phyloP scores from a whole-genome alignment of 148 eudicot genomes.

The Dianthus caryophyllus region DNA sequence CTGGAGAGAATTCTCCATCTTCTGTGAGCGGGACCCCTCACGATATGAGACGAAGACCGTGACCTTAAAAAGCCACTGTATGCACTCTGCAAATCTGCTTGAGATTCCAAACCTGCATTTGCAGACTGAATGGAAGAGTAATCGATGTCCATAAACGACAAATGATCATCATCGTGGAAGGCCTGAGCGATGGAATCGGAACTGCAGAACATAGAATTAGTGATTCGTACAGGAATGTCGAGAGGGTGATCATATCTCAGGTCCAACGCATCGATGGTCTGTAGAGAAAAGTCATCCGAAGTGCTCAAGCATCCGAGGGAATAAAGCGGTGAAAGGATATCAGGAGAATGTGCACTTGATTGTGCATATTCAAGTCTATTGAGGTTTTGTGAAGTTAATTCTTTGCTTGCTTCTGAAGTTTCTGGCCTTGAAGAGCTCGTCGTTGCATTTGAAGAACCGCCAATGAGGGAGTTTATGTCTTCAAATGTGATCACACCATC shows the following conservation, averaged over 20 bases:
- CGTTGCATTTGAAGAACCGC: constrained; percentile 29
- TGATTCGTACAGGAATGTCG: constrained; percentile 32
- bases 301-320: constrained; percentile 49
- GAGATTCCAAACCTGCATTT: constrained; percentile 32
- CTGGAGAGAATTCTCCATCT: constrained; percentile 49
- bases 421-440: constrained; percentile 33
- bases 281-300: constrained; percentile 51
- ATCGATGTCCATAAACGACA: constrained; percentile 45
- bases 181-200: constrained; percentile 38
- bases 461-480: constrained; percentile 51
- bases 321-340: constrained; percentile 56
- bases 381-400: constrained; percentile 30
- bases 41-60: constrained; percentile 21
- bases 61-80: constrained; percentile 31
- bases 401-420: constrained; percentile 34
- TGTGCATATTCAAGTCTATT: constrained; percentile 31
- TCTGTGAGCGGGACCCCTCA: constrained; percentile 37
- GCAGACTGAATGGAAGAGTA: constrained; percentile 36
- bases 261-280: constrained; percentile 41
- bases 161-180: constrained; percentile 44
- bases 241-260: constrained; percentile 42
- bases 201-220: constrained; percentile 41
- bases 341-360: constrained; percentile 42
- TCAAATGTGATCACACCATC: constrained; percentile 58
- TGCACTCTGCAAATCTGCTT: constrained; percentile 31